Evolutionary conservation across 2,329 filamentous ascomycete genomes (phyloP).

Genomic region (Pseudogymnoascus pannorum): DNA sequence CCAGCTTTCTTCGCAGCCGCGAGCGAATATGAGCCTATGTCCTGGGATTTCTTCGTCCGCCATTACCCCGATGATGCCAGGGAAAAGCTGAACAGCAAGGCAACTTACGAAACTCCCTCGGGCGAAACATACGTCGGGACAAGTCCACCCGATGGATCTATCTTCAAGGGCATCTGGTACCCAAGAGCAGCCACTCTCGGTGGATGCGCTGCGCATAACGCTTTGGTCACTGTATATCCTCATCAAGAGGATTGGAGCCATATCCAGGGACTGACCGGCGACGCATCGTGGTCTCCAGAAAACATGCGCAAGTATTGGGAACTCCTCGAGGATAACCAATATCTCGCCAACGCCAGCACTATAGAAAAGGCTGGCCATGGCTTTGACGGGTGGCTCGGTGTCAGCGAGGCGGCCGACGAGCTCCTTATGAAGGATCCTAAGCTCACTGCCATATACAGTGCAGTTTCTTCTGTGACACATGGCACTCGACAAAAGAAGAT

Average conservation of each 20-base stretch:
- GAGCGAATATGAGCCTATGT: slow-evolving; percentile 38
- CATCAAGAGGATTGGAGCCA: slow-evolving; percentile 36
- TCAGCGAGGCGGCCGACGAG: slow-evolving; percentile 6
- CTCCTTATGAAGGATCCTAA: slow-evolving; percentile 17
- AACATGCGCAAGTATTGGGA: slow-evolving; percentile 38
- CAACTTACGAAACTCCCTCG: slow-evolving; percentile 20
- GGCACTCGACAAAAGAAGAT: slow-evolving; percentile 10
- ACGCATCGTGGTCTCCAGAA: slow-evolving; percentile 34
- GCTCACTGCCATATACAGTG: slow-evolving; percentile 17
- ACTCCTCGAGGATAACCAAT: slow-evolving; percentile 37
- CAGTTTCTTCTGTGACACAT: slow-evolving; percentile 16
- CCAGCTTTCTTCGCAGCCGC: slow-evolving; percentile 39
- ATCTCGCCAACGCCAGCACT: slow-evolving; percentile 30
- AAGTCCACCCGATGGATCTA: slow-evolving; percentile 29
- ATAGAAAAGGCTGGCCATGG: slow-evolving; percentile 34
- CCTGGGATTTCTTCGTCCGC: slow-evolving; percentile 48
- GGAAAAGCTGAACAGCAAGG: slow-evolving; percentile 40
- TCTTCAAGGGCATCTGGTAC: slow-evolving; percentile 32
- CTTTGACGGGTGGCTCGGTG: slow-evolving; percentile 33
- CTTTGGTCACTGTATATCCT: slow-evolving; percentile 34
- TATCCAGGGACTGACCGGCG: slow-evolving; percentile 36
- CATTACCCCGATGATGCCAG: slow-evolving; percentile 41
- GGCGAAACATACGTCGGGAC: slow-evolving; percentile 21
- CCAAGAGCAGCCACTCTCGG: slow-evolving; percentile 34
- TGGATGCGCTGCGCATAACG: slow-evolving; percentile 31